A percentile compares a stretch with the other conserved stretches of the same genome.
phyloP scores from a whole-genome alignment of 1,139 yeast genomes.

The Pichia sp. region DNA sequence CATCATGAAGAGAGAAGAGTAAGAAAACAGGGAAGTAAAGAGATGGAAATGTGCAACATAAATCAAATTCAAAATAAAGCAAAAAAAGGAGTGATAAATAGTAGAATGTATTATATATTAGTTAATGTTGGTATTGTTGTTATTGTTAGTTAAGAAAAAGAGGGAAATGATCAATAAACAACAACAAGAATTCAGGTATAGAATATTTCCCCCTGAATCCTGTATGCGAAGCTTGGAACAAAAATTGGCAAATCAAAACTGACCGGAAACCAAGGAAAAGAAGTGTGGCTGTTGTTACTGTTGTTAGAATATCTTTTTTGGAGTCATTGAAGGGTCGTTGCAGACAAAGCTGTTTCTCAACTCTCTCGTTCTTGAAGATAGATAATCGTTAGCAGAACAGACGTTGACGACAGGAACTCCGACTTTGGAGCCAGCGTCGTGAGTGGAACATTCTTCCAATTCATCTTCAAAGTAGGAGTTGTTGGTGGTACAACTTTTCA shows the following conservation, averaged over 20 bases:
- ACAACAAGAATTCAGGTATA: background rate
- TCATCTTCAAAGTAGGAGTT: constrained; percentile 26
- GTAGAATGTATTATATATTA: background rate
- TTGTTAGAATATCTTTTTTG: background rate
- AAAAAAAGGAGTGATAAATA: background rate
- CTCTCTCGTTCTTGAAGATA: constrained; percentile 22
- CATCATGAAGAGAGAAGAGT: background rate
- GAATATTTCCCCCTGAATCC: background rate
- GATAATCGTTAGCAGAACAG: constrained; percentile 26
- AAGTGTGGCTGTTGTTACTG: background rate
- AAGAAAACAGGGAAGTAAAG: background rate
- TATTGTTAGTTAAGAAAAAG: background rate
- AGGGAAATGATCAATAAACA: background rate
- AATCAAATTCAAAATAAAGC: background rate
- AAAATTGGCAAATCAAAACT: background rate
- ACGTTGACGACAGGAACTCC: constrained; percentile 18
- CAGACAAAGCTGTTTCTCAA: constrained; percentile 16
- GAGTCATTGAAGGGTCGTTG: background rate
- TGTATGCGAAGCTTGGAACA: background rate
- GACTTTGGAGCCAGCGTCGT: background rate
- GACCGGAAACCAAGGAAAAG: background rate
- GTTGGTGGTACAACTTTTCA: constrained; percentile 18
- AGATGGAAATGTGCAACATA: background rate
- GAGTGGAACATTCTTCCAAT: constrained; percentile 12
- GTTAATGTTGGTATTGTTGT: too few relatives aligned